Percentiles rank a stretch among this genome's conserved stretches.
Conservation (phyloP, 495 filamentous ascomycete genomes). For the Penicillium egyptiacum region DNA sequence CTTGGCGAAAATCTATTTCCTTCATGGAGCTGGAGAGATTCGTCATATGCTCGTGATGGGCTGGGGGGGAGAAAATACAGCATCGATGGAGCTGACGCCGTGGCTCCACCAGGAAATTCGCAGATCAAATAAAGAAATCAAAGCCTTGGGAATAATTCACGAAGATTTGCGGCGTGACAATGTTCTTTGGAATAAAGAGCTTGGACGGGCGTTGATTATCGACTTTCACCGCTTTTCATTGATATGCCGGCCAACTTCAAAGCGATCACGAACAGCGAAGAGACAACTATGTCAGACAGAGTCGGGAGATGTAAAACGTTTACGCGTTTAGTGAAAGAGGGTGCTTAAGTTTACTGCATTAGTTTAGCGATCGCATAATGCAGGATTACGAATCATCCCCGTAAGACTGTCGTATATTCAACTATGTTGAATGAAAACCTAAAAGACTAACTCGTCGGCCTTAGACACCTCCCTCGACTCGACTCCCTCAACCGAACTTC, state of each 20-base stretch:
- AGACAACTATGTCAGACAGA: conserved; percentile 16
- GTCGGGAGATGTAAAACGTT: conserved; percentile 15
- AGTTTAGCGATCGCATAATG: no score
- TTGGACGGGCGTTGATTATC: conserved; percentile 32
- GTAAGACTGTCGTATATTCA: no score
- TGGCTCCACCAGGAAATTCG: conserved; percentile 7
- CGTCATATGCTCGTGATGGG: conserved; percentile 50
- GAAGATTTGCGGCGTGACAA: conserved; percentile 28
- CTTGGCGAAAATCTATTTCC: conserved; percentile 38
- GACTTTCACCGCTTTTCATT: conserved; percentile 33
- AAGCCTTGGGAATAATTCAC: conserved; percentile 22
- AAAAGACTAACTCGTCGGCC: no score
- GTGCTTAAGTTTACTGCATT: no score
- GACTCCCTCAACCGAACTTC: no score
- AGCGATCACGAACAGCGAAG: conserved; percentile 12
- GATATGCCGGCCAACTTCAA: conserved; percentile 9
- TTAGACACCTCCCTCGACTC: no score
- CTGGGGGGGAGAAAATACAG: conserved; percentile 39
- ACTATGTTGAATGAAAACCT: no score
- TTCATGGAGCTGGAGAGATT: conserved; percentile 41
- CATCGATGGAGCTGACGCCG: not conserved
- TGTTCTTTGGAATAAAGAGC: conserved; percentile 34
- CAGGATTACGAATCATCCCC: no score
- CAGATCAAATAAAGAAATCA: conserved; percentile 23
- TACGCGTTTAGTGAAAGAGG: conserved; percentile 9